Base-by-base conservation (phyloP, 75 land plant genomes). In the Larix kaempferi region DNA sequence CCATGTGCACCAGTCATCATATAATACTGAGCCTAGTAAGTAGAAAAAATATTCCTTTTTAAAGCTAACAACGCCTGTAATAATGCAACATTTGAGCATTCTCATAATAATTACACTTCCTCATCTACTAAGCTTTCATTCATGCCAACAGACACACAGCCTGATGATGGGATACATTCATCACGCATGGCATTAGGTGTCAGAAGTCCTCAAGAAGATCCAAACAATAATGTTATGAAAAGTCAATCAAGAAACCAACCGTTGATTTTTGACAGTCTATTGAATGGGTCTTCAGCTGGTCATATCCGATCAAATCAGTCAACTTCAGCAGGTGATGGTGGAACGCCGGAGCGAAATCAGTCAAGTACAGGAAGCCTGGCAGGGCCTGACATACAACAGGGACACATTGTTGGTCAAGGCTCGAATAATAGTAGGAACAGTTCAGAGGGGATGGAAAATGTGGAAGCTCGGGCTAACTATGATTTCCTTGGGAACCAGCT, bases 251-350 rank as follows among this genome's bases (percentile, higher is more conserved):
- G 75, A 35, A 74, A 26, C 57, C 75, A 52, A 16, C n/a, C 58
- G 6, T 27, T 74, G 57, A 74, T 21, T 74, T 56, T 74, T 16
- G 58, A 74, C 27, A 74, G 35, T 74, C 3, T 56, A 25, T 27
- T 54, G 57, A 74, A 52, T 56, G 57, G 57, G 11, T 16, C 58
- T 54, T 74, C 57, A 55, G 8, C 75, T 25, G 37, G 19, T 56
- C 58, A 52, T 74, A 74, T 55, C 57, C 55, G 75, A 74, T 14
- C 35, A 74, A 74, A 41, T 69, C 73, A 69, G 58, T 35, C 75
- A 22, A 26, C 58, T 25, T 74, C 75, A 41, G 29, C 35, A 16
- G 75, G 75, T 16, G 56, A 52, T 55, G 27, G 29, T 54, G 75
- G 75, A 52, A 56, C 75, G 15, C 35, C 57, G 19, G 75, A 74